Evolutionary conservation across 257 asterid genomes (phyloP).

Genomic region (Solanum verrucosum): DNA sequence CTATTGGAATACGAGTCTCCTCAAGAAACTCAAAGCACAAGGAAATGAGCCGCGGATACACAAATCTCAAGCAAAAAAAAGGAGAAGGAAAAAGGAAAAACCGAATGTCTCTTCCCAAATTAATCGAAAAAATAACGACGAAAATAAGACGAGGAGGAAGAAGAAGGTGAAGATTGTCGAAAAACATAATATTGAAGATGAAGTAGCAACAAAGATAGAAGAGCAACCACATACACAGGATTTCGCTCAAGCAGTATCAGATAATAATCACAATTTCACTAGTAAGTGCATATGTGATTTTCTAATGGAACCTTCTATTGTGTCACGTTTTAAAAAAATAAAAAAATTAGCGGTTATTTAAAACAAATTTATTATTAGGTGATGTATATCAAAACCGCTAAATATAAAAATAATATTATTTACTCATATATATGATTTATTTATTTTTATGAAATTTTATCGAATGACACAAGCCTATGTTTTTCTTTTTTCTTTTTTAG

Average conservation of each 20-base stretch:
- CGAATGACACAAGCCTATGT: background rate
- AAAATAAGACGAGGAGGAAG: background rate
- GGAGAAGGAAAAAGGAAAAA: background rate
- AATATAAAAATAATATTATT: background rate
- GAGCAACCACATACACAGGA: background rate
- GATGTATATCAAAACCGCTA: background rate
- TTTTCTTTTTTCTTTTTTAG: background rate
- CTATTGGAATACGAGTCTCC: slow-evolving; percentile 73
- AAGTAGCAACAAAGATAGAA: background rate
- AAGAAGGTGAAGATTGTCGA: background rate
- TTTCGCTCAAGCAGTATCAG: background rate
- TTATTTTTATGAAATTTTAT: background rate
- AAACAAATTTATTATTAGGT: too few species aligned
- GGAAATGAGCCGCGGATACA: background rate
- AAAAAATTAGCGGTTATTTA: too few species aligned
- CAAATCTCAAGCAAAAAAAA: background rate
- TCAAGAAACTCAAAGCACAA: background rate
- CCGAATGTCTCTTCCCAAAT: background rate
- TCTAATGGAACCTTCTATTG: background rate
- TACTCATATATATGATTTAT: background rate
- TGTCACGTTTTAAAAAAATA: too few species aligned
- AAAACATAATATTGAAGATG: background rate
- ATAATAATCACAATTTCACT: background rate
- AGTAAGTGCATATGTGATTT: background rate
- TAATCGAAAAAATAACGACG: background rate